Evolutionary conservation across 208 protist species (phyloP).

Genomic region (Herpetomonas samuelpessoai): DNA sequence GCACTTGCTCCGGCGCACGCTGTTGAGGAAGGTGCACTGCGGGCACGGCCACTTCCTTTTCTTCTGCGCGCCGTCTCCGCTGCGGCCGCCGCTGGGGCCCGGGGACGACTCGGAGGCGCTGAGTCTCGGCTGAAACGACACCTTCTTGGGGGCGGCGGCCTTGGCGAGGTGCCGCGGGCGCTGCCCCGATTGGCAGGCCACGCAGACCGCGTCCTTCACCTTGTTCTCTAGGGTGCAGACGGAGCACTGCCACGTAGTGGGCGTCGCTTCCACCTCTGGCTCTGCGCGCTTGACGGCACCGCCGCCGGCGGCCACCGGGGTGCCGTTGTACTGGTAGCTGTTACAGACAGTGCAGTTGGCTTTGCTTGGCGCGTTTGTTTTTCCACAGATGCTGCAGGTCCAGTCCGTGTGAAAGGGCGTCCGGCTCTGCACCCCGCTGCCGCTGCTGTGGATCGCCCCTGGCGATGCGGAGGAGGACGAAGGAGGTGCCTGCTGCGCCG

Average conservation of each 20-base stretch:
- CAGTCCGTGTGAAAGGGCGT: conserved; percentile 29
- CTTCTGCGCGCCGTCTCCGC: background rate
- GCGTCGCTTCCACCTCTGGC: conserved; percentile 1
- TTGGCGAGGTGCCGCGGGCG: conserved; percentile 49
- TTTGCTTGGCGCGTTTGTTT: conserved; percentile 33
- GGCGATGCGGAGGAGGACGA: conserved; percentile 5
- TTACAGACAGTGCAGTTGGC: conserved; percentile 55
- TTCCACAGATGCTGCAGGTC: conserved; percentile 62
- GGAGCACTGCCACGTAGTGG: conserved; percentile 59
- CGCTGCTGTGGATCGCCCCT: conserved; percentile 5
- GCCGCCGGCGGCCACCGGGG: conserved; percentile 16
- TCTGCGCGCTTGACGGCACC: background rate
- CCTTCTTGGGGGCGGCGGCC: conserved; percentile 7
- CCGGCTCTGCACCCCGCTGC: background rate
- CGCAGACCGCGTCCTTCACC: conserved; percentile 41
- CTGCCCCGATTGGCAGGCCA: conserved; percentile 73
- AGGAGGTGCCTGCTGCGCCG: conserved; percentile 13
- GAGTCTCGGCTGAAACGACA: background rate
- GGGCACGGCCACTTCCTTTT: conserved; percentile 48
- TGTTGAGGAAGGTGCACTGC: conserved; percentile 71
- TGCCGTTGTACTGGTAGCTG: conserved; percentile 69
- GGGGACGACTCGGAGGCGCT: background rate
- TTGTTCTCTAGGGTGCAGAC: conserved; percentile 81
- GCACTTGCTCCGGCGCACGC: conserved; percentile 39
- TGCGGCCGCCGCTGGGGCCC: conserved; percentile 1